A percentile compares a stretch with the other conserved stretches of the same genome.
phyloP scores from a whole-genome alignment of 345 rosid species.

The Cochlearia excelsa region DNA sequence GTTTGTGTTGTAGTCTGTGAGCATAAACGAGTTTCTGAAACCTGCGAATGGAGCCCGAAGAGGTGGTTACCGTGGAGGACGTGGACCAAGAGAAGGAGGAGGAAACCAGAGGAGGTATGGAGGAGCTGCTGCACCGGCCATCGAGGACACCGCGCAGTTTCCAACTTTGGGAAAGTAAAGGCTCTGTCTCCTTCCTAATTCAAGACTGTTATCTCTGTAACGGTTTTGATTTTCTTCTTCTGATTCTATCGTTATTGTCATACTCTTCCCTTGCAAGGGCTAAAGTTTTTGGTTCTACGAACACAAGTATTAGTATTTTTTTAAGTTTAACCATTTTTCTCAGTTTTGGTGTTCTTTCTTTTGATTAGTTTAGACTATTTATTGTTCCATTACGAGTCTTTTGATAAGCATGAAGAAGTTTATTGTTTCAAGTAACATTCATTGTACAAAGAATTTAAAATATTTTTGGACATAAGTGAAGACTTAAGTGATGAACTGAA shows the following conservation, averaged over 20 bases:
- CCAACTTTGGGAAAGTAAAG: constrained; percentile 57
- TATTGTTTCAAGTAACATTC: constrained; percentile 24
- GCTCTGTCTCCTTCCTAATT: not conserved
- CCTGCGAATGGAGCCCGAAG: constrained; percentile 56
- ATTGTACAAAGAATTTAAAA: constrained; percentile 30
- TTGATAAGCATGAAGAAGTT: not conserved
- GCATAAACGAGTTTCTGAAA: constrained; percentile 69
- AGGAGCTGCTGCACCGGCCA: constrained; percentile 44
- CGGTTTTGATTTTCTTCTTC: constrained; percentile 24
- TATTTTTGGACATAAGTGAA: constrained; percentile 23
- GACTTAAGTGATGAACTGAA: not conserved
- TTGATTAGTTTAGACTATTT: not conserved
- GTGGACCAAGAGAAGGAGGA: constrained; percentile 39
- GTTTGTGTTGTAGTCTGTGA: constrained; percentile 43
- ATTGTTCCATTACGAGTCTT: no score
- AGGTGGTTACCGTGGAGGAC: constrained; percentile 40
- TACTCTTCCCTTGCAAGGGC: constrained; percentile 19
- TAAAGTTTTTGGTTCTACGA: constrained; percentile 23
- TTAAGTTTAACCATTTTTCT: not conserved
- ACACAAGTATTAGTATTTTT: not conserved
- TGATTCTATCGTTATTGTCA: constrained; percentile 2
- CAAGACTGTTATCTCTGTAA: constrained; percentile 1
- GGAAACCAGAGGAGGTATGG: constrained; percentile 8
- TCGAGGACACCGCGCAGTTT: constrained; percentile 63
- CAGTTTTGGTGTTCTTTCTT: no score